Base-by-base conservation (phyloP, 257 asterid genomes). In the Fraxinus quadrangulata region DNA sequence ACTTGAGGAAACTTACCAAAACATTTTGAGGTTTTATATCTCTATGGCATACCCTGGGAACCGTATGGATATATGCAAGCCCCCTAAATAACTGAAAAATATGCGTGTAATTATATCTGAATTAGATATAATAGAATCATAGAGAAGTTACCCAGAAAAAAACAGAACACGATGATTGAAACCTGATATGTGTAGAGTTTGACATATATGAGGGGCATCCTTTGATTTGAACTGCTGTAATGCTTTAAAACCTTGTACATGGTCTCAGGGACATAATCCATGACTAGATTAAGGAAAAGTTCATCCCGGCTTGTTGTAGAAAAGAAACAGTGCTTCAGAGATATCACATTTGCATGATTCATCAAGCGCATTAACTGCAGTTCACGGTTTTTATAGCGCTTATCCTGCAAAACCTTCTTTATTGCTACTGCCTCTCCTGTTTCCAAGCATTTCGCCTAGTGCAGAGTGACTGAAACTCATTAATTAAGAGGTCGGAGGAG, bases 11-110 rank as follows among this genome's bases (percentile, higher is more conserved):
- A 69, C 90, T 69, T 82, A 91, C 99, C 97, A 94, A 87, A 80
- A 94, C 88, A 84, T 94, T 94, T 83, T 90, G 99, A 71, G 99
- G 99, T 79, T 94, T 91, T 81, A 94, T 88, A 88, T 94, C 99
- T 85, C 99, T 91, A 75, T 94, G 99, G 88, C 92, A 90, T 67
- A 94, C 94, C 75, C 96, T 28, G 96, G 89, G 67, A 84, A 85
- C 99, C 72, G 88, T 67, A 80, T 92, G 99, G 84, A 94, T 90
- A 77, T 94, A 94, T 17, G 94, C 94, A 73, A 94, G 89, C 71
- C 97, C 97, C 77, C 97, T 88, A 81, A 92, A 94, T 84, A 94
- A 86, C 97, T 94, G 94, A 77, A 74, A 79, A 73, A 17, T 21
- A 76, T 6, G 73, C 67, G 51, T 8, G 39, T 21, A 71, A 65